Evolutionary conservation across 2,329 filamentous ascomycete species (phyloP), one percentile per base, ranked within the genome.

Genomic region (Diaporthe sp.): DNA sequence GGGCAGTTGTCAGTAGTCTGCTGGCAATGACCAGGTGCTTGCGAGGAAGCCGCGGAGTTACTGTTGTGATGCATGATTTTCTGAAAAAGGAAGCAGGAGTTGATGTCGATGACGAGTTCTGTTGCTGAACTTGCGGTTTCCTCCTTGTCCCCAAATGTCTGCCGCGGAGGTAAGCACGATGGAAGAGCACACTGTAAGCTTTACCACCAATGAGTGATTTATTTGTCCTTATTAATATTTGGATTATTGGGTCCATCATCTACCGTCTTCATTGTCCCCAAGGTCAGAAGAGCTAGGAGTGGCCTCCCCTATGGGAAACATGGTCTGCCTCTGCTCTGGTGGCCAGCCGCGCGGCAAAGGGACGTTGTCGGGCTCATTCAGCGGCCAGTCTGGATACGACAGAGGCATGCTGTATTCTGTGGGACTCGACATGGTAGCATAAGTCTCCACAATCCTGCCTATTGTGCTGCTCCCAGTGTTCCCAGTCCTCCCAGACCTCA

Each of bases 381-480:
- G 49, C 9, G 46, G 49, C 65, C 65, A 69, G 22, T 55, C 65
- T 22, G 65, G 65, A 69, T 69, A 69, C 28, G 34, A 28, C n/a
- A 28, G 39, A 1, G 49, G 65, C 46, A 39, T 55, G 13, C 13
- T 42, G n/a, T 53, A 10, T 34, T 69, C 49, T 4, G 9, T 42
- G 9, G 65, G 65, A 19, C 65, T 55, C 15, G 46, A 55, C 65
- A 69, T 69, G 34, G 65, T 69, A 4, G 65, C 65, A 42, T 69
- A 55, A 1, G 46, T 55, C 4, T 55, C 65, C 31, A 69, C 65
- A 12, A 69, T 55, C 65, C 65, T 28, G 31, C 65, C 65, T 25
- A 69, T 55, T 8, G 65, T 69, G 65, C 65, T 69, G 34, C 42
- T 42, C n/a, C 65, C 65, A 4, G 65, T 69, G 34, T 69, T 55